Base-by-base conservation (phyloP, 805 yeast genomes). In the Candida coleopterorum region DNA sequence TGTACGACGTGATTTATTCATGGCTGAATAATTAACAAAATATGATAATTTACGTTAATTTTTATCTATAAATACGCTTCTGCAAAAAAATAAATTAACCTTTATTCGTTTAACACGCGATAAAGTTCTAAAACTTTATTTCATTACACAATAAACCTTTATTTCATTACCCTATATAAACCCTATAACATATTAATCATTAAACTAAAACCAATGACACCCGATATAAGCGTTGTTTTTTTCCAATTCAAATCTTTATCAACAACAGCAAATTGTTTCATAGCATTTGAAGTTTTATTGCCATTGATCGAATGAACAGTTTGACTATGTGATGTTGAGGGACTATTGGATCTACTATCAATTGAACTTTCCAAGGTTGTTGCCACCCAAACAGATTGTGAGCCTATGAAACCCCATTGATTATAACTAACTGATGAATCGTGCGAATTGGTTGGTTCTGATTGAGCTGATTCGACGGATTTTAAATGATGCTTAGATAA, bases 371-470 rank as follows among this genome's bases (percentile, higher is more conserved):
- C 18, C 8, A 27, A 6, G 10, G 38, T 42, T 11, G 49, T 29
- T 3, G 50, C 55, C 15, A 40, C 44, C 72, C 72, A 66, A 3
- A 40, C 41, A 0, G 63, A 55, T 43, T 66, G 67, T 1, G 57
- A 44, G 1, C 72, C 72, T 4, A 66, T 60, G 44, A 65, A 66
- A 2, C 72, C 72, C 57, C 60, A 65, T 41, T 62, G 63, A 48
- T 66, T 66, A 62, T 45, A 18, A 39, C 58, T 25, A 8, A 26
- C 33, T 20, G 37, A 20, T 4, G 32, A 11, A 27, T 7, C 32
- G 2, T 10, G 5, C 9, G 40, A 25, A 14, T 27, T 21, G 1
- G 52, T 39, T 12, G 24, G 37, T 17, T 25, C 42, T 9, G 45
- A 29, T 11, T 25, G 12, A 7, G 23, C 11, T 4, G 23, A 18